Conservation (phyloP, 306 rosid genomes). For the Acacia confusa region DNA sequence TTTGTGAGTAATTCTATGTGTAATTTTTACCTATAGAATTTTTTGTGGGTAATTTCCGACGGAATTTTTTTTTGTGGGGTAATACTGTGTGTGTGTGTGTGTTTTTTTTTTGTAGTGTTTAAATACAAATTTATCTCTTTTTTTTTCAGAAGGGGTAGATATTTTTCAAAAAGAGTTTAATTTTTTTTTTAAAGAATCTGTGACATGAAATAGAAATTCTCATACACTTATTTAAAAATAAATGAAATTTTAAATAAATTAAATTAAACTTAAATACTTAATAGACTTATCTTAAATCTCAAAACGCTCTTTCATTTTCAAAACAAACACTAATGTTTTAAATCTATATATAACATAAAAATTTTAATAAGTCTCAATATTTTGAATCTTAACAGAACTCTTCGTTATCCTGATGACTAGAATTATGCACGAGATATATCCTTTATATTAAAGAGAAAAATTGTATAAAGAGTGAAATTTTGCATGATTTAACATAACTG, state of each 20-base stretch:
- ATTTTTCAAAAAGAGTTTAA: neutral
- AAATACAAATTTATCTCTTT: neutral
- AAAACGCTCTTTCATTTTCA: too few species aligned
- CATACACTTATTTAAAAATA: too few species aligned
- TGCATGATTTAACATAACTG: neutral
- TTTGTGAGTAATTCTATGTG: too few species aligned
- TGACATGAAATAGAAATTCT: neutral
- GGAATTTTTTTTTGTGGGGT: too few species aligned
- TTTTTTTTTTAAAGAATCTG: neutral
- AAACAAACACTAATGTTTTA: neutral
- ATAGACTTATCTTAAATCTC: too few species aligned
- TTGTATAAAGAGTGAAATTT: neutral
- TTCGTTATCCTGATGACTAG: neutral
- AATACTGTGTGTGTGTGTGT: too few species aligned
- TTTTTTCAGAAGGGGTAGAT: neutral
- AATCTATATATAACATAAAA: neutral
- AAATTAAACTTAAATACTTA: neutral
- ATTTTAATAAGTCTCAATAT: neutral
- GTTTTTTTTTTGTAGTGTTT: too few species aligned
- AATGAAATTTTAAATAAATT: too few species aligned
- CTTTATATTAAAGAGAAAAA: neutral
- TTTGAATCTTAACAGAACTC: neutral
- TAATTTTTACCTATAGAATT: too few species aligned
- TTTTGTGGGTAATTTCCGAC: too few species aligned
- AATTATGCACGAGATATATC: neutral